phyloP scores from a whole-genome alignment of 1,284 basidiomycete genomes.

The Moesziomyces globuligerus region DNA sequence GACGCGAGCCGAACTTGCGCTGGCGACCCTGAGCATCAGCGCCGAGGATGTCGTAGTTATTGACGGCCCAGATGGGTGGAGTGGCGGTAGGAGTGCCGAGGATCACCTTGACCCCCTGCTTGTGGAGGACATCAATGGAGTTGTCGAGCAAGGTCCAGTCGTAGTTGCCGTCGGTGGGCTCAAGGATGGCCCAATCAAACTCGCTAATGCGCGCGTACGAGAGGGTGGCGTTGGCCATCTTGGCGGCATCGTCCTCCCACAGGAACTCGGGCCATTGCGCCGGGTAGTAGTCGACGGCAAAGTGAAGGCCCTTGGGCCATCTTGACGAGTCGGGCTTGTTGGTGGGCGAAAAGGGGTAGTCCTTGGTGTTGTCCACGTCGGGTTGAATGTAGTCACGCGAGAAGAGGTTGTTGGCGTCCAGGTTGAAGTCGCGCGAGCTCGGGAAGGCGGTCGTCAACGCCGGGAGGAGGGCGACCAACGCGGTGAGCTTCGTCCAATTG shows the following conservation, averaged over 20 bases:
- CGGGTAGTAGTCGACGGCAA: slow-evolving; percentile 56
- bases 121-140: slow-evolving; percentile 31
- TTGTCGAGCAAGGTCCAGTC: slow-evolving; percentile 41
- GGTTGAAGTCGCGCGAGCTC: slow-evolving; percentile 21
- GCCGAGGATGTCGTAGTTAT: slow-evolving; percentile 50
- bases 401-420: slow-evolving; percentile 91
- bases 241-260: slow-evolving; percentile 37
- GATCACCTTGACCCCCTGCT: slow-evolving; percentile 49
- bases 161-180: slow-evolving; percentile 46
- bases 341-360: slow-evolving; percentile 12
- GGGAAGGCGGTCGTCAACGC: slow-evolving; percentile 19
- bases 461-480: slow-evolving; percentile 19
- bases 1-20: slow-evolving; percentile 38
- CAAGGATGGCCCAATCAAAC: slow-evolving; percentile 53
- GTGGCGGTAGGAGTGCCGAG: slow-evolving; percentile 51
- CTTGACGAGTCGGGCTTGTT: slow-evolving; percentile 10
- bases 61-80: slow-evolving; percentile 48
- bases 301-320: slow-evolving; percentile 41
- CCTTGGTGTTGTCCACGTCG: slow-evolving; percentile 20
- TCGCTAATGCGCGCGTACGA: slow-evolving; percentile 49
- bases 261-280: slow-evolving; percentile 45
- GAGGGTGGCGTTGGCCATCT: slow-evolving; percentile 43
- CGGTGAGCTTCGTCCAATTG: slow-evolving; percentile 23
- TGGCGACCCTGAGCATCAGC: slow-evolving; percentile 30
- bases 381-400: slow-evolving; percentile 97